Evolutionary conservation across 306 rosid species (phyloP), one percentile per base, ranked within the genome.

Genomic region (Hippophae rhamnoides): DNA sequence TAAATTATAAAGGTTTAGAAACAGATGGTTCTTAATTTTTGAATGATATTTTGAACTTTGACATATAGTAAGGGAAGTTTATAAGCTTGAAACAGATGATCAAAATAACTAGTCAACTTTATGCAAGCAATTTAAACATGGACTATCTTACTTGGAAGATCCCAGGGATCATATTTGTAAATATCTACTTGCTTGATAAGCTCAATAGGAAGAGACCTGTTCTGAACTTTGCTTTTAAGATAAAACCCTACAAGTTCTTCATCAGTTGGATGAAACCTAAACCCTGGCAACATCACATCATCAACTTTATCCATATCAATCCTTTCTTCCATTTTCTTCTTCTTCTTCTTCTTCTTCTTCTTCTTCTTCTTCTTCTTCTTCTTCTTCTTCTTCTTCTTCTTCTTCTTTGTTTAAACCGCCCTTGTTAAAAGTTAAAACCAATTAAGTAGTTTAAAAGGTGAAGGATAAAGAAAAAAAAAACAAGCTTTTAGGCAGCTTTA

Each of bases 81-180:
- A 18, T 18, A 18, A 1, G 23, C 23, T 18, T 18, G 23, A 18
- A 18, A 18, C 23, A 18, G 23, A 18, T 18, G 0, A 18, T 18
- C 23, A 18, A 31, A 31, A 31, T 31, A 31, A 31, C 3, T 4
- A 31, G 38, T 31, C 38, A 31, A 31, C 38, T 31, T 31, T 31
- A 31, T 31, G 38, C 38, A 31, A 31, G 38, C 38, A 31, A 31
- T 31, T 31, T 8, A 3, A 3, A 50, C 6, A 23, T 5, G 18
- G 6, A 50, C n/a, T 44, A 68, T 63, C 93, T 78, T 74, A 87
- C 95, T 84, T 74, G 95, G 95, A 74, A 87, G 95, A 58, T 87
- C 95, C 95, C 95, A 87, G 14, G 95, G 95, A 52, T 87, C 89
- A 55, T 74, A 58, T 66, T 87, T 87, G 64, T 87, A 87, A 40